Base-by-base conservation (phyloP, 1,284 basidiomycete species). In the Fistulinella staudtii region DNA sequence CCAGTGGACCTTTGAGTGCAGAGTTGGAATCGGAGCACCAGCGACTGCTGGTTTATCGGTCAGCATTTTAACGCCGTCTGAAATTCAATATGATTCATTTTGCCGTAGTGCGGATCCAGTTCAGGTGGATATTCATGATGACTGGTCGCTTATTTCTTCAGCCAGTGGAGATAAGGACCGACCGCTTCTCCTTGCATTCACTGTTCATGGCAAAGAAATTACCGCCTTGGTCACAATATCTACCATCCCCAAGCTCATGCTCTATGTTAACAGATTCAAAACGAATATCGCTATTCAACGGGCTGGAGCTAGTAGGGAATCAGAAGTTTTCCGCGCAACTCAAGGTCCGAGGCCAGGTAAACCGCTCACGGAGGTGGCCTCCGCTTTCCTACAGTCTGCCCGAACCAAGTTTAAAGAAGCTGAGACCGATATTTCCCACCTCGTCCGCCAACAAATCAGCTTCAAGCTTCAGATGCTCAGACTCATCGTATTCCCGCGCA, bases 21-120 rank as follows among this genome's bases (percentile, higher is more conserved):
- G 75, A 76, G 24, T 66, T 93, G 20, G 82, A 88, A 58, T 86
- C 90, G 11, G 89, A 90, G 48, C 82, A 84, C 56, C 81, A 86
- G 53, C 80, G 79, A 52, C 67, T 93, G 24, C 67, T 93, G 22
- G 78, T 86, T 45, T 91, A 93, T 63, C 79, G 84, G 86, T 91
- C 53, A 58, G 79, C 70, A 30, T 23, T 28, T 15, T 40, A 4
- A 15, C 31, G 17, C 34, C 24, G 39, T 34, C 36, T 43, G 27
- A 7, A 39, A 21, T 9, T 29, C n/a, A 5, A 36, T 18, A 3
- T 27, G 5, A 33, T 30, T 55, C 20, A 44, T 28, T 27, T 38
- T 39, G 3, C 44, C 46, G 23, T 46, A 93, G 89, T 31, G 84
- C 90, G 20, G 85, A 89, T 56, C 89, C 92, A 0, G 65, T 91